Conservation (phyloP, 2,329 filamentous ascomycete genomes). For the Ascochyta pisi region DNA sequence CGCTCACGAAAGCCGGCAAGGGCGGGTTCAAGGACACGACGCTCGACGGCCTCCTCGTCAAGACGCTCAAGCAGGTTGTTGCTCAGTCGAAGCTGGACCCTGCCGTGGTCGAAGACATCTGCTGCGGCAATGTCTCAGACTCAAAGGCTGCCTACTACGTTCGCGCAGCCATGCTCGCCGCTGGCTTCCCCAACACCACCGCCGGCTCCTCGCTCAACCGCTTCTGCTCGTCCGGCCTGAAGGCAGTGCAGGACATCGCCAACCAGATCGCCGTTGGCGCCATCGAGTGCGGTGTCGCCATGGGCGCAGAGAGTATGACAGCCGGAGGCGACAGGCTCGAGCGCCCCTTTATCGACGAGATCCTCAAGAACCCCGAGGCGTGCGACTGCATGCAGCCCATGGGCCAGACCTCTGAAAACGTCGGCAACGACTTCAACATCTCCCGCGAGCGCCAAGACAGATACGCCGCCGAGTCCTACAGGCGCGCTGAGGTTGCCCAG, state of each 20-base stretch:
- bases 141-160: slow-evolving; percentile 87
- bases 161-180: slow-evolving; percentile 86
- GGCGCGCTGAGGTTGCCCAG: slow-evolving; percentile 85
- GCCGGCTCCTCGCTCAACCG: slow-evolving; percentile 85
- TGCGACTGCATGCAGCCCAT: slow-evolving; percentile 91
- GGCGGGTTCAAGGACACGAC: slow-evolving; percentile 94
- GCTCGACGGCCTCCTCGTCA: slow-evolving; percentile 85
- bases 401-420: slow-evolving; percentile 98
- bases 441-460: slow-evolving; percentile 80
- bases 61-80: slow-evolving; percentile 72
- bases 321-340: slow-evolving; percentile 72
- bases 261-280: slow-evolving; percentile 80
- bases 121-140: slow-evolving; percentile 89
- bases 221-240: slow-evolving; percentile 96
- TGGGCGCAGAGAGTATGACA: slow-evolving; percentile 91
- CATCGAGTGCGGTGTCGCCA: slow-evolving; percentile 86
- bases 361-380: slow-evolving; percentile 77
- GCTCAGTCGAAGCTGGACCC: slow-evolving; percentile 80
- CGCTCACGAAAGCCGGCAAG: slow-evolving; percentile 86
- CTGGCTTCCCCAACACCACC: slow-evolving; percentile 91
- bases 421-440: slow-evolving; percentile 88
- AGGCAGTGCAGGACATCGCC: slow-evolving; percentile 93
- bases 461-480: slow-evolving; percentile 87
- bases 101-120: slow-evolving; percentile 84
- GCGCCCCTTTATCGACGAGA: slow-evolving; percentile 76